These are phyloP conservation scores for Phytophthora agathidicida DNA, from an alignment of 352 stramenopile genomes.

Conservation along the genomic window DNA sequence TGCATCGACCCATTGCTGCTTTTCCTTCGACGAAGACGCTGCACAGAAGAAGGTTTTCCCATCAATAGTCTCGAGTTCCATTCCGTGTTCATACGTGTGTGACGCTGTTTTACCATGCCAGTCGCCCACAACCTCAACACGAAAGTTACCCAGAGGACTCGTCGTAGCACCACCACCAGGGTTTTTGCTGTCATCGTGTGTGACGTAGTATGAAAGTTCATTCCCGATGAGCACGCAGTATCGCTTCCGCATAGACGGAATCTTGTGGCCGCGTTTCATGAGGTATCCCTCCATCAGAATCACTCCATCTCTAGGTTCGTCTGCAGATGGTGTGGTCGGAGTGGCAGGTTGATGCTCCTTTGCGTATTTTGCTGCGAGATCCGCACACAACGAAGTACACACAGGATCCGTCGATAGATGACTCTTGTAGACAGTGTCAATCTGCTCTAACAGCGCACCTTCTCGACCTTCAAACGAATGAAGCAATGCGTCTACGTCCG, in stretches of 20 bases:
- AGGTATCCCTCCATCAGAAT: constrained; percentile 82
- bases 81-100: constrained; percentile 58
- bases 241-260: constrained; percentile 78
- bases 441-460: constrained; percentile 51
- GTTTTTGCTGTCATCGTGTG: constrained; percentile 71
- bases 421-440: constrained; percentile 74
- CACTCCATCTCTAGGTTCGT: neutral
- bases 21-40: constrained; percentile 55
- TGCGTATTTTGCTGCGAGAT: constrained; percentile 23
- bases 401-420: constrained; percentile 39
- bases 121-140: constrained; percentile 60
- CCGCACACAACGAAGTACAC: constrained; percentile 34
- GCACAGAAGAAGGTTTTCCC: constrained; percentile 79
- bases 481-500: constrained; percentile 75
- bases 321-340: neutral
- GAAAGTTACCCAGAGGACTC: constrained; percentile 40
- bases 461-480: constrained; percentile 63
- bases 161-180: constrained; percentile 30
- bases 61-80: constrained; percentile 73
- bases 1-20: constrained; percentile 63
- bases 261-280: constrained; percentile 71
- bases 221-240: constrained; percentile 71
- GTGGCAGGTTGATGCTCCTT: constrained; percentile 7
- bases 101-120: constrained; percentile 73
- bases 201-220: constrained; percentile 68